Evolutionary conservation across 2,329 filamentous ascomycete genomes (phyloP).

Genomic region (Endothia cerciana): DNA sequence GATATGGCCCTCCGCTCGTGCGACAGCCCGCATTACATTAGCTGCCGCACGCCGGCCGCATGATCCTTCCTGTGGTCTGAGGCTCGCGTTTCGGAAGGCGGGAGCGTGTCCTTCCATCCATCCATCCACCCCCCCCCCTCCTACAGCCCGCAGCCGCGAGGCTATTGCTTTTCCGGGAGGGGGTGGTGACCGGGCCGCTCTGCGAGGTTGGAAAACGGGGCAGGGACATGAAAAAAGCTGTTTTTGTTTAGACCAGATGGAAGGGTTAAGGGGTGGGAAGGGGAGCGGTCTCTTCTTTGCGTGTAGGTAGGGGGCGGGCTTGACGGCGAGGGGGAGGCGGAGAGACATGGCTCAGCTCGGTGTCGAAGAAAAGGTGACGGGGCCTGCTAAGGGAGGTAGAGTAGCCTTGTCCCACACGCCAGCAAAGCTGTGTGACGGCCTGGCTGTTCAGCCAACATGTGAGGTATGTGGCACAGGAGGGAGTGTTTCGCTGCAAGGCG

Average conservation of each 20-base stretch:
- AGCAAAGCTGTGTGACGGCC: no score
- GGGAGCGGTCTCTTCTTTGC: neutral
- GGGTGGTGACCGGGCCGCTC: no score
- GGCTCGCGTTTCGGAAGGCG: neutral
- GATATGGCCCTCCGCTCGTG: neutral
- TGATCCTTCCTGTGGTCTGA: neutral
- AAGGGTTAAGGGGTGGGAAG: no score
- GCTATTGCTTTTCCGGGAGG: no score
- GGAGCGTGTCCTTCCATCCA: no score
- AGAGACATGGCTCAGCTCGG: neutral
- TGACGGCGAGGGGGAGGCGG: neutral
- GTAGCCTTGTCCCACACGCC: neutral
- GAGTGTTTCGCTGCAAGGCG: neutral
- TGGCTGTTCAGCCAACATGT: neutral
- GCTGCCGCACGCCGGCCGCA: neutral
- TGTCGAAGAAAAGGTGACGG: neutral
- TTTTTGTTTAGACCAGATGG: no score
- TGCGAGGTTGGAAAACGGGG: no score
- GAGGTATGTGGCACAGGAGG: neutral
- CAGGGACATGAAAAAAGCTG: no score
- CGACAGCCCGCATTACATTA: no score
- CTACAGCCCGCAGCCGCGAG: no score
- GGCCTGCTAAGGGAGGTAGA: neutral
- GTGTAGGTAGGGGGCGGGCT: neutral
- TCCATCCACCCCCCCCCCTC: no score